These are phyloP conservation scores for Mortierella hygrophila DNA, from an alignment of 192 early-diverging fungal species.

Conservation along the genomic window DNA sequence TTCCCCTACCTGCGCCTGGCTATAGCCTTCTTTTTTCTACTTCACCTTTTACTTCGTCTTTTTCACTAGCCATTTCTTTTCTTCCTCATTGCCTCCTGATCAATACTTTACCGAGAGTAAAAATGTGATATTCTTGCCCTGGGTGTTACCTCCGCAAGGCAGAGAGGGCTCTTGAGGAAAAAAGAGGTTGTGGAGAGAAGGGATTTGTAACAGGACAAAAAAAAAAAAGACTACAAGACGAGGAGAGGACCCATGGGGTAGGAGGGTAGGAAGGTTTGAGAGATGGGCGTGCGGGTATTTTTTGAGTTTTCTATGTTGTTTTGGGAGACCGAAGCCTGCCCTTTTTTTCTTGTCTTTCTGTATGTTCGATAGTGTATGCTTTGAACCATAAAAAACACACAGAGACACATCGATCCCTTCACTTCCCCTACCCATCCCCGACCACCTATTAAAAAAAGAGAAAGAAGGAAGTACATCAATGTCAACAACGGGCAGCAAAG, in stretches of 20 bases:
- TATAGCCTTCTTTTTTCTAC: not conserved
- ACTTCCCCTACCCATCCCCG: not conserved
- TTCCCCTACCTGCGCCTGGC: not conserved
- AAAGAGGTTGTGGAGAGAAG: no score
- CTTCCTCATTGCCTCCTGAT: not conserved
- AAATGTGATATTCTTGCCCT: not conserved
- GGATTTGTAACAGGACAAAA: not conserved
- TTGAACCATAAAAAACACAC: not conserved
- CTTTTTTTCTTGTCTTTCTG: not conserved
- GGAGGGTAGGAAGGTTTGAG: not conserved
- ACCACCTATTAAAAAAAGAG: not conserved
- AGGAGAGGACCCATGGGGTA: not conserved
- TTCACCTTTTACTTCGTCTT: not conserved
- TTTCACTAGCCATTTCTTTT: not conserved
- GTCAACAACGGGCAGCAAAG: not conserved
- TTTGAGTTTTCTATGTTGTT: not conserved
- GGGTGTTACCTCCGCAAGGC: no score
- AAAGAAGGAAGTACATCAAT: not conserved
- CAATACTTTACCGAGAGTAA: not conserved
- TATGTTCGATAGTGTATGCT: not conserved
- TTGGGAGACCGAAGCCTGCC: not conserved
- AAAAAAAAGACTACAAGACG: not conserved
- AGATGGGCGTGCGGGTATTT: conserved; percentile 4
- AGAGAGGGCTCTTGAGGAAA: no score
- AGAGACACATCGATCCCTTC: not conserved